These are phyloP conservation scores for Serendipita sp. DNA, from an alignment of 768 basidiomycete species.

Conservation along the genomic window DNA sequence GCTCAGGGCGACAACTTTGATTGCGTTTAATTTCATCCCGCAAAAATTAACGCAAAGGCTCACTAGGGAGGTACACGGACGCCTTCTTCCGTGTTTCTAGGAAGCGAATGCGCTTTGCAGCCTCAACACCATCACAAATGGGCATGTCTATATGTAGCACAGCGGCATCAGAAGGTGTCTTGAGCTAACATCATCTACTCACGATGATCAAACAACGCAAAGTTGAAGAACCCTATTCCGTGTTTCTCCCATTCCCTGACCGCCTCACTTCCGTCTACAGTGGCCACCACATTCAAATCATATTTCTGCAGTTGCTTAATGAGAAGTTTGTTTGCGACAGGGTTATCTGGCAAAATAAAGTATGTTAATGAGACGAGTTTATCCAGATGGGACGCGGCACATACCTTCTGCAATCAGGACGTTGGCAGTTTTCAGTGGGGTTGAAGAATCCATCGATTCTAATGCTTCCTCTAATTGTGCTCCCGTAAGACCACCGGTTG, in stretches of 20 bases:
- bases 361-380: not conserved
- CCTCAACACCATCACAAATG: slow-evolving; percentile 61
- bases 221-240: slow-evolving; percentile 50
- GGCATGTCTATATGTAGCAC: slow-evolving; percentile 43
- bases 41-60: slow-evolving; percentile 11
- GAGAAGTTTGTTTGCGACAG: slow-evolving; percentile 49
- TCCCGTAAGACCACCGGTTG: slow-evolving; percentile 24
- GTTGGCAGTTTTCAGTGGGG: slow-evolving; percentile 36
- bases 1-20: slow-evolving; percentile 50
- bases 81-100: slow-evolving; percentile 43
- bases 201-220: slow-evolving; percentile 66
- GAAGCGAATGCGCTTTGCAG: slow-evolving; percentile 44
- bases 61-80: slow-evolving; percentile 38
- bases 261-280: slow-evolving; percentile 54
- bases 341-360: slow-evolving; percentile 35
- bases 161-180: not conserved
- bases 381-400: slow-evolving; percentile 3
- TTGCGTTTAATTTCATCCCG: not conserved
- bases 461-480: slow-evolving; percentile 27
- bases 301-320: slow-evolving; percentile 51
- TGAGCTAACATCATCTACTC: slow-evolving; percentile 14
- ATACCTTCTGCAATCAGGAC: slow-evolving; percentile 59
- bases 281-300: slow-evolving; percentile 43
- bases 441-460: slow-evolving; percentile 35
- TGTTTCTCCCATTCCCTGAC: slow-evolving; percentile 56